Conservation (phyloP, 495 filamentous ascomycete genomes). For the Talaromyces trachyspermus region DNA sequence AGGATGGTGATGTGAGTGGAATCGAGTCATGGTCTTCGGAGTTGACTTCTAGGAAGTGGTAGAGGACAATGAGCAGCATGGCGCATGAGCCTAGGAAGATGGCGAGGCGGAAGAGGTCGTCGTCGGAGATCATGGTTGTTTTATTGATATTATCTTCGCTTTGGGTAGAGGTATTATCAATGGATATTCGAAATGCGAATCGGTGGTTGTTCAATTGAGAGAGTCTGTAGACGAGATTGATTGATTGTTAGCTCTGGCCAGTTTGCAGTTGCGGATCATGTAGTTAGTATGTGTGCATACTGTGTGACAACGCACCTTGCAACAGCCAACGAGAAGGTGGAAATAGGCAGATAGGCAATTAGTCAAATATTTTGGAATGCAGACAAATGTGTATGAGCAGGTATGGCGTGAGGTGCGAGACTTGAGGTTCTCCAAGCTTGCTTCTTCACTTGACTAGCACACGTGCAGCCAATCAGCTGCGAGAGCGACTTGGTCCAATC, state of each 20-base stretch:
- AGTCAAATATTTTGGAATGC: too few species aligned
- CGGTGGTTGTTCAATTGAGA: too few species aligned
- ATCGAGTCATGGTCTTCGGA: constrained; percentile 61
- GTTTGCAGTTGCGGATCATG: constrained; percentile 2
- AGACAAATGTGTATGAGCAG: too few species aligned
- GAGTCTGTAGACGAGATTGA: neutral
- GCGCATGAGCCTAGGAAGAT: constrained; percentile 86
- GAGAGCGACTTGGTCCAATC: too few species aligned
- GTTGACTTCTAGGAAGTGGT: constrained; percentile 97
- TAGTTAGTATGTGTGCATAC: neutral
- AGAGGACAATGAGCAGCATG: constrained; percentile 90
- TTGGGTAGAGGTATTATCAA: neutral
- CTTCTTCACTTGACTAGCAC: too few species aligned
- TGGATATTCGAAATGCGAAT: too few species aligned
- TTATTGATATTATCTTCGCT: too few species aligned
- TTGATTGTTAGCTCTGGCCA: constrained; percentile 6
- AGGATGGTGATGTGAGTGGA: neutral
- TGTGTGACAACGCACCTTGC: neutral
- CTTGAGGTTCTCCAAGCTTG: neutral
- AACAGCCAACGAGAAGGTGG: neutral
- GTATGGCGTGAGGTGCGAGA: neutral
- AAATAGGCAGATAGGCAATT: neutral
- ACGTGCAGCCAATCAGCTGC: neutral
- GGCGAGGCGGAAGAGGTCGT: constrained; percentile 76
- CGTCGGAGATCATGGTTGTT: constrained; percentile 88